A percentile compares a stretch with the other conserved stretches of the same genome.
Evolutionary conservation across 768 basidiomycete species (phyloP).

Genomic region (Boletus edulis): DNA sequence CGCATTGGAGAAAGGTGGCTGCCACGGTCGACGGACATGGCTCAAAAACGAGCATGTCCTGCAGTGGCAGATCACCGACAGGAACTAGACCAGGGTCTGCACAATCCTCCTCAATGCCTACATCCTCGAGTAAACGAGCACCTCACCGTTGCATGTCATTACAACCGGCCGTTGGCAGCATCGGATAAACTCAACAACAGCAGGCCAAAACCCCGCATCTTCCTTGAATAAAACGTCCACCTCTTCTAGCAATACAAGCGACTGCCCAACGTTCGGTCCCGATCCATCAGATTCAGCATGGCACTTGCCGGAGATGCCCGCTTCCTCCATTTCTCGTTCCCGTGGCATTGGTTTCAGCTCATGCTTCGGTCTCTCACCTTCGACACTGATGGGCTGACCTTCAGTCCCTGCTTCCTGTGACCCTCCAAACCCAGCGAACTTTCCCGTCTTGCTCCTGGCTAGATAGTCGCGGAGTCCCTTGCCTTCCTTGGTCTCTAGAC

Average conservation of each 20-base stretch:
- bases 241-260: constrained; percentile 89
- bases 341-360: not conserved
- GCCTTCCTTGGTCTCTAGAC: constrained; percentile 4
- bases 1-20: constrained; percentile 63
- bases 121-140: constrained; percentile 10
- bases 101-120: constrained; percentile 5
- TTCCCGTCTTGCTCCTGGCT: constrained; percentile 6
- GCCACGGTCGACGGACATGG: constrained; percentile 55
- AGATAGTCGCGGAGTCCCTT: constrained; percentile 19
- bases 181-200: constrained; percentile 76
- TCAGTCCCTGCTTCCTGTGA: constrained; percentile 14
- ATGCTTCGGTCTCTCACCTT: constrained; percentile 7
- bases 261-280: constrained; percentile 59
- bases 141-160: constrained; percentile 89
- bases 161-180: constrained; percentile 86
- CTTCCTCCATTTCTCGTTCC: constrained; percentile 5
- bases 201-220: constrained; percentile 83
- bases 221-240: constrained; percentile 91
- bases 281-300: constrained; percentile 11
- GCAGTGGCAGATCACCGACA: constrained; percentile 68
- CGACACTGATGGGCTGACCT: constrained; percentile 22
- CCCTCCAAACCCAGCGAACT: not conserved
- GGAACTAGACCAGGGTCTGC: constrained; percentile 77
- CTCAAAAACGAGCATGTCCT: constrained; percentile 64
- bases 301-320: not conserved